Evolutionary conservation across 2,329 filamentous ascomycete species (phyloP).

Genomic region (Allantophomopsis cytisporea): DNA sequence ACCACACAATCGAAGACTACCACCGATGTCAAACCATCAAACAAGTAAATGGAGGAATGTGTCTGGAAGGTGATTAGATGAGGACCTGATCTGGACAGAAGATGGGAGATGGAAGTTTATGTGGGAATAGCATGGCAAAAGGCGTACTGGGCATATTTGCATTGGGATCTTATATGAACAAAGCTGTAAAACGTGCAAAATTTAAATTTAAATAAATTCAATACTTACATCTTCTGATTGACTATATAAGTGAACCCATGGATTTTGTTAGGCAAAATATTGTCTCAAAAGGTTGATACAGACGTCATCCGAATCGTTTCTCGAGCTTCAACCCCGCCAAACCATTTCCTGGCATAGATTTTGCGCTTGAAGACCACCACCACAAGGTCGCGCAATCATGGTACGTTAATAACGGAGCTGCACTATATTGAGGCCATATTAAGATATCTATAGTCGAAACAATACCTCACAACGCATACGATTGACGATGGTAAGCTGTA

Average conservation of each 20-base stretch:
- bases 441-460: constrained; percentile 63
- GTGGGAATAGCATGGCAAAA: too few species aligned
- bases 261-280: constrained; percentile 1
- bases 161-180: too few species aligned
- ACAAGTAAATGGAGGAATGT: too few species aligned
- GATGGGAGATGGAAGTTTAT: too few species aligned
- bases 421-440: not conserved
- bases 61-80: not conserved
- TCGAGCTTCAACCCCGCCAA: constrained; percentile 7
- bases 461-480: constrained; percentile 90
- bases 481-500: constrained; percentile 61
- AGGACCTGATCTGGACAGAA: too few species aligned
- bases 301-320: not conserved
- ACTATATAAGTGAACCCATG: constrained; percentile 2
- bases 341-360: constrained; percentile 1
- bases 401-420: too few species aligned
- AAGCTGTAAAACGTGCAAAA: not conserved
- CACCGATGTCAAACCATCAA: not conserved
- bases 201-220: not conserved
- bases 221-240: not conserved
- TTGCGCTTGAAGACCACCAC: constrained; percentile 6
- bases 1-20: constrained; percentile 4
- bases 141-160: too few species aligned
- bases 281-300: not conserved
- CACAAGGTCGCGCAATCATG: too few species aligned